Percentiles rank a stretch among this genome's conserved stretches.
These are phyloP conservation scores for Endotrypanum monterogeii DNA, from an alignment of 208 protist species.

Conservation along the genomic window DNA sequence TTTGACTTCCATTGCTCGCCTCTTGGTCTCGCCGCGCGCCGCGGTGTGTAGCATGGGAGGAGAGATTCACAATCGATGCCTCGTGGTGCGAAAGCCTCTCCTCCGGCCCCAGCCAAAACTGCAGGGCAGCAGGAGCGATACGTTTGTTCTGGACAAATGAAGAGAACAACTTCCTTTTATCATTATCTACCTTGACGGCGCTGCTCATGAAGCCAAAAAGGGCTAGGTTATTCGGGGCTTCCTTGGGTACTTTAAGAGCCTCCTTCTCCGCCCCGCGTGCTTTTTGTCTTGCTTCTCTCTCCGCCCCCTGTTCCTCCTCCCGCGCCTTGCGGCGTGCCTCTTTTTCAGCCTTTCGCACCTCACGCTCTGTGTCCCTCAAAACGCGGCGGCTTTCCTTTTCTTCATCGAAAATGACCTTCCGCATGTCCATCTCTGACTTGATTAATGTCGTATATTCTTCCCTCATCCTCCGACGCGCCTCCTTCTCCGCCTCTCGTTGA, in stretches of 20 bases:
- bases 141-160: slow-evolving; percentile 83
- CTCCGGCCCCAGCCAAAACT: slow-evolving; percentile 55
- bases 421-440: slow-evolving; percentile 20
- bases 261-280: slow-evolving; percentile 26
- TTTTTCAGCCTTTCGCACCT: slow-evolving; percentile 23
- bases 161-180: slow-evolving; percentile 70
- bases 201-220: slow-evolving; percentile 71
- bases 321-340: slow-evolving; percentile 29
- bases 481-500: slow-evolving; percentile 23
- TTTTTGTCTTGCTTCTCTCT: slow-evolving; percentile 25
- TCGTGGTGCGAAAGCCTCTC: slow-evolving; percentile 2
- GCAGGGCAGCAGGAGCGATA: slow-evolving; percentile 55
- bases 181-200: slow-evolving; percentile 26
- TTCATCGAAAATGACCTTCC: slow-evolving; percentile 18
- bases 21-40: slow-evolving; percentile 3
- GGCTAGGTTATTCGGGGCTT: slow-evolving; percentile 38
- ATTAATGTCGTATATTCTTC: slow-evolving; percentile 18
- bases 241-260: slow-evolving; percentile 16
- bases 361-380: slow-evolving; percentile 23
- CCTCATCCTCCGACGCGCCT: slow-evolving; percentile 24
- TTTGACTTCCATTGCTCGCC: slow-evolving; percentile 8
- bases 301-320: slow-evolving; percentile 30
- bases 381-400: slow-evolving; percentile 17
- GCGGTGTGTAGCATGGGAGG: not conserved
- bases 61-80: slow-evolving; percentile 20